Conservation (phyloP, 23 red algal genomes). For the Agarophyton chilense region DNA sequence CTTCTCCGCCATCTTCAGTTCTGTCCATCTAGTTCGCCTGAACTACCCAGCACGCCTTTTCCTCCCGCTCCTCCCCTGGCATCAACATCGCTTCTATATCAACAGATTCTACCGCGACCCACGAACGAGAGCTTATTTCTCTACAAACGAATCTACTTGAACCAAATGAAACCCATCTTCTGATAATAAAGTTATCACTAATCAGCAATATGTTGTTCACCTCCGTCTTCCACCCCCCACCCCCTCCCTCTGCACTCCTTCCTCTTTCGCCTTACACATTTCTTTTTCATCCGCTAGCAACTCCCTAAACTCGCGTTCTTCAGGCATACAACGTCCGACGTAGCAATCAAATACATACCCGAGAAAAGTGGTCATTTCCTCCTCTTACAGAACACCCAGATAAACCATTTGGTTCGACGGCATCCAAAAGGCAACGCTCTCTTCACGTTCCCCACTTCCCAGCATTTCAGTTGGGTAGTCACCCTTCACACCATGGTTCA, state of each 20-base stretch:
- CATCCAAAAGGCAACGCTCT: not conserved
- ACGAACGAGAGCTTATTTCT: too few relatives aligned
- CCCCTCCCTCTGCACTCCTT: not conserved
- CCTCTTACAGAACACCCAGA: not conserved
- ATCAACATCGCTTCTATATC: too few relatives aligned
- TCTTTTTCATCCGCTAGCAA: too few relatives aligned
- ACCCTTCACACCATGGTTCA: not conserved
- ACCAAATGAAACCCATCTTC: too few relatives aligned
- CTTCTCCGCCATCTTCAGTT: not conserved
- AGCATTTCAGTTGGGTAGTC: not conserved
- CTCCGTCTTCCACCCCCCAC: not conserved
- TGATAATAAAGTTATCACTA: not conserved
- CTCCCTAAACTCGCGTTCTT: too few relatives aligned
- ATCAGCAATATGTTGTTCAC: not conserved
- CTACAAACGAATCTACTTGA: too few relatives aligned
- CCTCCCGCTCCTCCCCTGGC: not conserved
- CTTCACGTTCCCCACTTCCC: not conserved
- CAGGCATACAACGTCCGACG: too few relatives aligned
- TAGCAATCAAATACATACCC: not conserved
- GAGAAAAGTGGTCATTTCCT: not conserved
- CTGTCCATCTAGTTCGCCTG: not conserved
- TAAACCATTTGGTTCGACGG: not conserved
- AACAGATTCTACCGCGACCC: too few relatives aligned
- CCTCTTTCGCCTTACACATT: not conserved
- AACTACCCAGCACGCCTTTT: conserved; percentile 13